Conservation (phyloP, 164 flowering plant species). For the Liriodendron chinense region DNA sequence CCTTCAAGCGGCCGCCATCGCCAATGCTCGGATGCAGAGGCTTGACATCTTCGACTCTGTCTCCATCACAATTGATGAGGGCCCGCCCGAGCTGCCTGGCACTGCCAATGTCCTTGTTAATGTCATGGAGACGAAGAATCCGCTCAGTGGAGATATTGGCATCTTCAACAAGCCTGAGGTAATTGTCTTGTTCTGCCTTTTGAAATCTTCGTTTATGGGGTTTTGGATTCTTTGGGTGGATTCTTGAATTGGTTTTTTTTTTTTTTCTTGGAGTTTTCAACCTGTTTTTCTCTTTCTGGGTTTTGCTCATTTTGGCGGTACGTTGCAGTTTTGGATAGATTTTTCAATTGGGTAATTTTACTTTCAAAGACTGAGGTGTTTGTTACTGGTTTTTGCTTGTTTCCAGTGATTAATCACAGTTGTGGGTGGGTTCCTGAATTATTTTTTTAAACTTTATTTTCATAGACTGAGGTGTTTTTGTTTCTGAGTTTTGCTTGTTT, state of each 20-base stretch:
- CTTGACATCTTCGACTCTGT: slow-evolving; percentile 78
- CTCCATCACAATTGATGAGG: slow-evolving; percentile 69
- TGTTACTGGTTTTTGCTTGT: not conserved
- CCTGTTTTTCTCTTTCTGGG: not conserved
- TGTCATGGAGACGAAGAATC: slow-evolving; percentile 55
- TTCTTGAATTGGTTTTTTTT: not conserved
- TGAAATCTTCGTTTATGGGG: not conserved
- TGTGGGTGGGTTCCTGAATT: not conserved
- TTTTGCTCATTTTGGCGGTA: not conserved
- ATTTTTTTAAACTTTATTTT: too few relatives aligned
- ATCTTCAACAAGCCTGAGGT: slow-evolving; percentile 84
- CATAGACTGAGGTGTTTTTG: not conserved
- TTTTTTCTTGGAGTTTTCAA: not conserved
- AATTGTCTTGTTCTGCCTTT: slow-evolving; percentile 3
- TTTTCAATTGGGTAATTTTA: not conserved
- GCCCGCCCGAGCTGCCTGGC: slow-evolving; percentile 86
- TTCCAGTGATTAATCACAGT: not conserved
- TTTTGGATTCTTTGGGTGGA: not conserved
- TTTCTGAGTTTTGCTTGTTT: not conserved
- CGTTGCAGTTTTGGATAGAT: not conserved
- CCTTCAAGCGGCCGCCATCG: slow-evolving; percentile 50
- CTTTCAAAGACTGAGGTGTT: not conserved
- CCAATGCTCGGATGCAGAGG: slow-evolving; percentile 44
- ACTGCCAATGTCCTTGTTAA: slow-evolving; percentile 78
- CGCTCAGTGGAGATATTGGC: slow-evolving; percentile 67